Conservation (phyloP, 2,329 filamentous ascomycete species). For the Xylaria sp. region DNA sequence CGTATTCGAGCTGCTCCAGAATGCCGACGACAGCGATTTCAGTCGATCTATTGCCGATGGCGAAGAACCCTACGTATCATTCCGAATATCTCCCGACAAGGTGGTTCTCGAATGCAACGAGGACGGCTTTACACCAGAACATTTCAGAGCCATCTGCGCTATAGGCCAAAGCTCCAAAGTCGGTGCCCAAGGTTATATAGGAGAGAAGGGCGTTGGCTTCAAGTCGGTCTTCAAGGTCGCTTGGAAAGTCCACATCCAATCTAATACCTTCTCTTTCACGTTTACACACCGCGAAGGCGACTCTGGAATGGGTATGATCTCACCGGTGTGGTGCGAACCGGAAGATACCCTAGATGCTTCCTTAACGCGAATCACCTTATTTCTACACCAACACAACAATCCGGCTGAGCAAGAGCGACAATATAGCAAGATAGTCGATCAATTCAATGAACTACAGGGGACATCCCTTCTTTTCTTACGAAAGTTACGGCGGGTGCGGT, state of each 20-base stretch:
- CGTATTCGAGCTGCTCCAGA: slow-evolving; percentile 65
- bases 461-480: slow-evolving; percentile 57
- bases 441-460: slow-evolving; percentile 54
- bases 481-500: slow-evolving; percentile 52
- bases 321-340: slow-evolving; percentile 54
- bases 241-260: slow-evolving; percentile 57
- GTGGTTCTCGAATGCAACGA: slow-evolving; percentile 64
- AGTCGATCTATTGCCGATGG: slow-evolving; percentile 36
- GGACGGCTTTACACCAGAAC: slow-evolving; percentile 56
- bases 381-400: slow-evolving; percentile 49
- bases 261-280: slow-evolving; percentile 57
- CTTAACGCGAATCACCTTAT: slow-evolving; percentile 54
- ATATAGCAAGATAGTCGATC: slow-evolving; percentile 45
- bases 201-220: slow-evolving; percentile 64
- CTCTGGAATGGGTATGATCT: slow-evolving; percentile 63
- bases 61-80: slow-evolving; percentile 50
- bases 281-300: slow-evolving; percentile 55
- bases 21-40: slow-evolving; percentile 64
- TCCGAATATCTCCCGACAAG: slow-evolving; percentile 50
- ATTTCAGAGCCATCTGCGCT: slow-evolving; percentile 60
- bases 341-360: slow-evolving; percentile 30
- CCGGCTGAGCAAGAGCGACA: slow-evolving; percentile 16
- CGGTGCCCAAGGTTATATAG: slow-evolving; percentile 56
- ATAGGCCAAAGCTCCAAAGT: slow-evolving; percentile 60
- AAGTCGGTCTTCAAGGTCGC: slow-evolving; percentile 63